Base-by-base conservation (phyloP, 352 stramenopile species). In the Phytophthora cryptogea region DNA sequence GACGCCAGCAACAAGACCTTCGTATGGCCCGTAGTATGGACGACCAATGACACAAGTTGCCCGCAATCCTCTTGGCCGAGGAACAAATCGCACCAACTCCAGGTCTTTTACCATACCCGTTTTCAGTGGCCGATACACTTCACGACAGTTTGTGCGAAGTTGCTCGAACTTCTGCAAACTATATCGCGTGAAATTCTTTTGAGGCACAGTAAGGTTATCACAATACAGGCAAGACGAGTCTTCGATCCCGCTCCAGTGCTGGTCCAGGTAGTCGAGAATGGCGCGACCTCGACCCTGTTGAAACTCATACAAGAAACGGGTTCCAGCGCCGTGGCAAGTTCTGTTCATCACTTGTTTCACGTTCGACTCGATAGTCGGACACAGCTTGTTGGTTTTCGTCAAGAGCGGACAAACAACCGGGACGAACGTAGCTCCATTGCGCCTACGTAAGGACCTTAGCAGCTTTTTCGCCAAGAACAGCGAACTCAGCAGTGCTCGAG, bases 81-180 rank as follows among this genome's bases (percentile, higher is more conserved):
- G 37, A 26, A 57, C 16, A 30, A 44, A 40, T 9, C 33, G 36
- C n/a, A 57, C 26, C 8, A 37, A 43, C 5, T 48, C 37, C 13
- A 57, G 37, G 3, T 47, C 26, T 27, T 40, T 16, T 27, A 23
- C 7, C 49, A 56, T 56, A 28, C 28, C 35, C 10, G 27, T 14
- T 16, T 48, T 57, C 3, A 57, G 39, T 13, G 49, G 39, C 10
- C n/a, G 49, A 39, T 57, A 57, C 7, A 48, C 1, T 8, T 57
- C 41, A 11, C 32, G 16, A 17, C 49, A 57, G 27, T 39, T 48
- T 1, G 36, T 10, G 32, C 49, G 49, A 32, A 57, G 10, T 5
- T 28, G 23, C n/a, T 36, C 31, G 20, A 41, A 41, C n/a, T 39
- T 39, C 49, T 23, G 20, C 20, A 23, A 23, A 23, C 20, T 23